phyloP scores from a whole-genome alignment of 2,329 filamentous ascomycete species.

The Aaosphaeria pasadenensis region DNA sequence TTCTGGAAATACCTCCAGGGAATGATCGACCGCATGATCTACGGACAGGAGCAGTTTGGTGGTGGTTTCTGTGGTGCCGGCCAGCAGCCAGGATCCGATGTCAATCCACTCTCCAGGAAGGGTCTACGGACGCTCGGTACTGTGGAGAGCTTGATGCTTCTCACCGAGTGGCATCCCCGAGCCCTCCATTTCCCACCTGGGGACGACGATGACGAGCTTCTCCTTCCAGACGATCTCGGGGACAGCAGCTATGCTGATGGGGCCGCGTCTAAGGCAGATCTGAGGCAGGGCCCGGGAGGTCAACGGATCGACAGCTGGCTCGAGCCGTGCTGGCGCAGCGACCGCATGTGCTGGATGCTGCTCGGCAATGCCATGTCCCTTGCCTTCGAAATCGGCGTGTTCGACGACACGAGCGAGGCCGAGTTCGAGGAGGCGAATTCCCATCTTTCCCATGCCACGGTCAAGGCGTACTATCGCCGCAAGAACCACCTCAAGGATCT shows the following conservation, averaged over 20 bases:
- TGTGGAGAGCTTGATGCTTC: conserved; percentile 87
- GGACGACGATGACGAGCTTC: conserved; percentile 62
- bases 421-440: conserved; percentile 46
- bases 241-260: conserved; percentile 56
- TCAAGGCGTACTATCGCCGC: conserved; percentile 73
- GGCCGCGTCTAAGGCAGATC: conserved; percentile 7
- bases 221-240: conserved; percentile 67
- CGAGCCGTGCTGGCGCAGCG: conserved; percentile 86
- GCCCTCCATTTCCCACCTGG: conserved; percentile 86
- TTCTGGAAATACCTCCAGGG: conserved; percentile 91
- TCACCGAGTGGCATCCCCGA: conserved; percentile 96
- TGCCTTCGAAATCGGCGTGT: conserved; percentile 91
- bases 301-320: conserved; percentile 92
- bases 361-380: conserved; percentile 86
- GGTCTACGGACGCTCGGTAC: conserved; percentile 88
- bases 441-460: conserved; percentile 51
- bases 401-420: conserved; percentile 80
- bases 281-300: conserved; percentile 57
- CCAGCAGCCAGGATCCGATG: conserved; percentile 64
- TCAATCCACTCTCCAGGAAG: conserved; percentile 54
- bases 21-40: conserved; percentile 93
- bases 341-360: conserved; percentile 98
- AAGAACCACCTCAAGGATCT: conserved; percentile 80
- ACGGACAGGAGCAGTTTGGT: conserved; percentile 94
- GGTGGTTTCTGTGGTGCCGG: conserved; percentile 79